Conservation (phyloP, 2,329 filamentous ascomycete genomes). For the Mycosphaerelloides madeirae region DNA sequence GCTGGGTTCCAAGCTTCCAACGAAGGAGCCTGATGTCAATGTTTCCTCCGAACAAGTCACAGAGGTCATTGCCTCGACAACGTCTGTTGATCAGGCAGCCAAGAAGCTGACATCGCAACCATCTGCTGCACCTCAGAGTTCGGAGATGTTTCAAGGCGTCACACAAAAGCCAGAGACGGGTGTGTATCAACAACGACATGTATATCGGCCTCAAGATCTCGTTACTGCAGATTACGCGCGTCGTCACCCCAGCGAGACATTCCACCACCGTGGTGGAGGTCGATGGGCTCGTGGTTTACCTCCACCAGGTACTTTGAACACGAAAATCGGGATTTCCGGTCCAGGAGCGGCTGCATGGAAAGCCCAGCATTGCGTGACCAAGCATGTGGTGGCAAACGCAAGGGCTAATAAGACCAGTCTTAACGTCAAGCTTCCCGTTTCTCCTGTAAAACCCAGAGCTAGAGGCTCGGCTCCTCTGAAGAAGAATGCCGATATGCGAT, state of each 20-base stretch:
- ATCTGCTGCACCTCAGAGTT: not conserved
- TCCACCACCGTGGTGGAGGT: conserved; percentile 14
- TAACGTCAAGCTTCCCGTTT: not conserved
- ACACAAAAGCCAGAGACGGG: too few species aligned
- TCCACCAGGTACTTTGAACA: not conserved
- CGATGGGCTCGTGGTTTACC: conserved; percentile 6
- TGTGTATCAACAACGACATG: too few species aligned
- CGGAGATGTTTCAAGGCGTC: too few species aligned
- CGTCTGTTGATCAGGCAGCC: too few species aligned
- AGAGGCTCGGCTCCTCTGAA: not conserved
- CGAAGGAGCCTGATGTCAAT: too few species aligned
- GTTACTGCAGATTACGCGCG: conserved; percentile 7
- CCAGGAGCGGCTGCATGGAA: not conserved
- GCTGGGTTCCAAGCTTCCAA: too few species aligned
- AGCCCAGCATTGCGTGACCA: not conserved
- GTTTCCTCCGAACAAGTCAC: too few species aligned
- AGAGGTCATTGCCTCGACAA: too few species aligned
- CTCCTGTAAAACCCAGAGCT: not conserved
- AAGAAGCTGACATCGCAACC: not conserved
- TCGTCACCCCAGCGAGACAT: conserved; percentile 14
- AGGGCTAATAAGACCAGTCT: not conserved
- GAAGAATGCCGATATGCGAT: too few species aligned
- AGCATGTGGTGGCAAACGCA: not conserved
- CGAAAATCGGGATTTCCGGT: not conserved
- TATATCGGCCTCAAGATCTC: too few species aligned